Evolutionary conservation across 2,329 filamentous ascomycete species (phyloP), one percentile per base, ranked within the genome.

Genomic region (Arachnomyces sp.): DNA sequence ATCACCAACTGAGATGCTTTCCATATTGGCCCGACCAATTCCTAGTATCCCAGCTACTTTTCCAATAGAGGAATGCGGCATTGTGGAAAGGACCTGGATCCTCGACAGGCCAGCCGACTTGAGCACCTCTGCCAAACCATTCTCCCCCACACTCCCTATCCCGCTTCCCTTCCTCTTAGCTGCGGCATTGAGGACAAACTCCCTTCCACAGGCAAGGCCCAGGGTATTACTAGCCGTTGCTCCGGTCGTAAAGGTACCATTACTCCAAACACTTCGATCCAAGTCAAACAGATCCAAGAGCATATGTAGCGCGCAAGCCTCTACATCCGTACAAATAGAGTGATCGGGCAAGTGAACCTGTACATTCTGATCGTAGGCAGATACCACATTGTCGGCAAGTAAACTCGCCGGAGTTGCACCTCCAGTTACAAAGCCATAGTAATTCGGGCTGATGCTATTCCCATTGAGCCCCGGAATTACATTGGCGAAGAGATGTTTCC

Each of bases 351-450:
- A 69, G 59, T 95, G 88, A 1, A 94, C 85, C 43, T 82, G 75
- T 3, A 88, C 80, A 60, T 89, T 95, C 58, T 94, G 86, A 57
- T 95, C 89, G 45, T 82, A 75, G 7, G 77, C 74, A 4, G 81
- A 81, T 45, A 90, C 87, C n/a, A 95, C 65, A 48, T 87, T 84
- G 59, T 95, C 90, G 1, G 87, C 89, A 39, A 86, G 76, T 50
- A 83, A 74, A 25, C 88, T 88, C 16, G 87, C 78, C 4, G 87
- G 86, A 0, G 89, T 84, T 6, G 74, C 71, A 11, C 86, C 84
- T 33, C 90, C 90, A 0, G 82, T 94, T 4, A 95, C 84, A 59
- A 95, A 95, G 44, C 87, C 89, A 60, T 86, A 93, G 69, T 93
- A 94, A 40, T 79, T 77, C 8, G 78, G 62, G 32, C 75, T 78